Base-by-base conservation (phyloP, 2,329 filamentous ascomycete genomes). In the Calonectria hongkongensis region DNA sequence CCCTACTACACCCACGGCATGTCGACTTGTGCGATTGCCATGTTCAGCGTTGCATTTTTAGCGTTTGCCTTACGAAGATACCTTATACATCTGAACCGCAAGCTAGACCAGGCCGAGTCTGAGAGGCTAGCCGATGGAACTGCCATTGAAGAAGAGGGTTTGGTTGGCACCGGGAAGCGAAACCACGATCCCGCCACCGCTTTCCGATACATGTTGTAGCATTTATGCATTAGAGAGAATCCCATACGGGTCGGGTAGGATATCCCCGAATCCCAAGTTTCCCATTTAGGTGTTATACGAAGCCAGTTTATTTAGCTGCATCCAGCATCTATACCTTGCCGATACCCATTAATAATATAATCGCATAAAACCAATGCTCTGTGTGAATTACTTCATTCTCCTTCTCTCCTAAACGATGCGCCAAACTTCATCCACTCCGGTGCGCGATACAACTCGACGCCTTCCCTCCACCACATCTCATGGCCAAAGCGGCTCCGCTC, bases 1-100 rank as follows among this genome's bases (percentile, higher is more conserved):
- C 92, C 92, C 1, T 92, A 88, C 80, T 94, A 93, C 79, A 85
- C 89, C 3, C 83, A 78, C 1, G 92, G 93, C 2, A 94, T 94
- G 91, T 84, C 84, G 36, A 85, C 88, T 1, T 94, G 92, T 77
- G 90, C 91, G 0, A 85, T 81, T 12, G 92, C 92, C 71, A 93
- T 94, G 92, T 74, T 89, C 3, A 82, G 85, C 1, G 92, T 94
- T 5, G 91, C 90, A 2, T 71, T 87, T 0, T 79, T 94, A 71
- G 91, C 91, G 0, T 74, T 87, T 39, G 79, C 83, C 12, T 81
- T 94, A 82, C 87, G 92, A 68, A 71, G 86, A n/a, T 86, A 91
- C 36, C 79, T 94, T 43, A 81, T 81, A 56, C 81, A 87, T 66
- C 83, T 86, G 79, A 94, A 94, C 78, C 76, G 82, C 18, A 84